Evolutionary conservation across 2,329 filamentous ascomycete genomes (phyloP), one percentile per base, ranked within the genome.

Genomic region (Arthrocladium fulminans): DNA sequence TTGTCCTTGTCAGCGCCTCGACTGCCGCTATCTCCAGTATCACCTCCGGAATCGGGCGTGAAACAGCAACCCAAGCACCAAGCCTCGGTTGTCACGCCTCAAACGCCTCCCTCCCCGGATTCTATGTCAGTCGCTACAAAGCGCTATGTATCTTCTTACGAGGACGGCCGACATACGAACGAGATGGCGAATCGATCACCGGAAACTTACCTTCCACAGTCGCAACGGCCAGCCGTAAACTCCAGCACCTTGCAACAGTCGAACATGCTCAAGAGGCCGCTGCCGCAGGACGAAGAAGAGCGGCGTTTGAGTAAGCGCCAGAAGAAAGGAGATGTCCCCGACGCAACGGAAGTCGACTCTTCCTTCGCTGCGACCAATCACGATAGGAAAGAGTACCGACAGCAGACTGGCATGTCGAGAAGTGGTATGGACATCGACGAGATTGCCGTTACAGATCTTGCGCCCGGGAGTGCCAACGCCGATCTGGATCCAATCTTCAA

Each of bases 111-210:
- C 54, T 67, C 63, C 60, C 70, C 68, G 52, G 66, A 67, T 63
- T 72, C 70, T 64, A 73, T 73, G 70, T 72, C 69, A 65, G 67
- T 70, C 61, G 67, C 66, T 59, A 65, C 69, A 60, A 67, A 66
- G 61, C 71, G 66, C 58, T 67, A 73, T 73, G 70, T 65, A 63
- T 65, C 67, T 59, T 63, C 64, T 57, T 65, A 69, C 61, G 61
- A 63, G 62, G 63, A 67, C 58, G 61, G 64, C 60, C 67, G 71
- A 61, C 51, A 59, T 54, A 50, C 50, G 47, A 55, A 57, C 51
- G 56, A 59, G 40, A 47, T 51, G 48, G 41, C 56, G 51, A 40
- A 50, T 40, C 62, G 66, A 59, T 69, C 69, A 62, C 65, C 68
- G 57, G 63, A 69, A 63, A 62, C 66, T 60, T 65, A 64, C 56